phyloP scores from a whole-genome alignment of 2,329 filamentous ascomycete species.

The Ophiostoma angusticollis region DNA sequence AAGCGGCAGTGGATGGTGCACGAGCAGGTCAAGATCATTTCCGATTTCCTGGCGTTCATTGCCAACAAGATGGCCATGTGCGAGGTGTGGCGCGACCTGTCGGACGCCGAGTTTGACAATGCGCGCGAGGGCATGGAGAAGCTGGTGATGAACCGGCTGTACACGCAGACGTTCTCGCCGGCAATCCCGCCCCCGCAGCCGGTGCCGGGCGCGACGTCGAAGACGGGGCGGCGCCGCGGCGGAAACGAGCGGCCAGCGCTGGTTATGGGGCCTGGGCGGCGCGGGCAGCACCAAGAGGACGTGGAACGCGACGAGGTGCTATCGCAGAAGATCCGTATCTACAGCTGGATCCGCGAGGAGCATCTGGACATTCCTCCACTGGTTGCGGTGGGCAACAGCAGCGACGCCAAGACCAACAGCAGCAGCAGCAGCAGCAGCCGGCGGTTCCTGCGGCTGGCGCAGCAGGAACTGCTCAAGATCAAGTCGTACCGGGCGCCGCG shows the following conservation, averaged over 20 bases:
- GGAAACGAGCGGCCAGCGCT: constrained; percentile 55
- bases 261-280: constrained; percentile 68
- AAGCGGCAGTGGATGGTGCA: constrained; percentile 99
- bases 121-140: constrained; percentile 99
- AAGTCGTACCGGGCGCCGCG: constrained; percentile 92
- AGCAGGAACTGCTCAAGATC: constrained; percentile 92
- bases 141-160: constrained; percentile 94
- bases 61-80: constrained; percentile 96
- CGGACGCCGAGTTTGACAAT: constrained; percentile 95
- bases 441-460: constrained; percentile 77
- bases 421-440: constrained; percentile 71
- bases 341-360: constrained; percentile 85
- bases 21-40: constrained; percentile 97
- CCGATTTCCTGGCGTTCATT: constrained; percentile 92
- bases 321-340: constrained; percentile 92
- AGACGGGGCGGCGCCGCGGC: constrained; percentile 53
- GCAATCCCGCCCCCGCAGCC: constrained; percentile 74
- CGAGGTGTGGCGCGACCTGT: constrained; percentile 91
- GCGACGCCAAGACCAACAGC: no score
- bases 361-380: constrained; percentile 85
- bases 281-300: constrained; percentile 94
- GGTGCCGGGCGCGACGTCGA: constrained; percentile 54
- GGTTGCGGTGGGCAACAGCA: no score
- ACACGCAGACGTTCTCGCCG: constrained; percentile 91
- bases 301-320: constrained; percentile 94